Evolutionary conservation across 768 basidiomycete species (phyloP).

Genomic region (Fomitopsis serialis): DNA sequence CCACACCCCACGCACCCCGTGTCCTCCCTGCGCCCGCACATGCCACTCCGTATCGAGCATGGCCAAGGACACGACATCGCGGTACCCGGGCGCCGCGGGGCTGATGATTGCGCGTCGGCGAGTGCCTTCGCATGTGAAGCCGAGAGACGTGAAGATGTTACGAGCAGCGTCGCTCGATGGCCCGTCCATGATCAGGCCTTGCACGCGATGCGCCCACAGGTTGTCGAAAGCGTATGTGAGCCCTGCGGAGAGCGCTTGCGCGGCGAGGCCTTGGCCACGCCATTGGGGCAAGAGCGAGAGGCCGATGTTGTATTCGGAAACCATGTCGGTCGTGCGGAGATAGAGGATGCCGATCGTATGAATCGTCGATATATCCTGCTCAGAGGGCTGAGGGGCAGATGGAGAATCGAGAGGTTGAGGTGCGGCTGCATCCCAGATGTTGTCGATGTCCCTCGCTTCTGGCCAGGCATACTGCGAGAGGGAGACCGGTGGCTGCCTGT

Average conservation of each 20-base stretch:
- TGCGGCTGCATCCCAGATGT: background rate
- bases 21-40: constrained; percentile 3
- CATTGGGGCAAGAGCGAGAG: constrained; percentile 37
- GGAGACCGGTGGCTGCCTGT: too few relatives aligned
- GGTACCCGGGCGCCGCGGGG: constrained; percentile 25
- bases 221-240: constrained; percentile 44
- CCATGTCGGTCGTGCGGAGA: constrained; percentile 10
- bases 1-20: constrained; percentile 14
- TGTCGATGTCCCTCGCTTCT: too few relatives aligned
- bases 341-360: constrained; percentile 18
- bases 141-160: constrained; percentile 44
- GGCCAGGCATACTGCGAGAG: too few relatives aligned
- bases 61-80: constrained; percentile 19
- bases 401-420: background rate
- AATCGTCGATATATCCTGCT: background rate
- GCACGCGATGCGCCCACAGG: constrained; percentile 43
- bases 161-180: constrained; percentile 38
- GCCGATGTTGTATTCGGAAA: constrained; percentile 51
- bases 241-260: constrained; percentile 39
- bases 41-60: constrained; percentile 22
- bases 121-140: constrained; percentile 61
- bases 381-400: background rate
- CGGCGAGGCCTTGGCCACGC: constrained; percentile 39
- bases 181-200: constrained; percentile 41
- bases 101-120: constrained; percentile 50